Evolutionary conservation across 768 basidiomycete species (phyloP).

Genomic region (Mycena latifolia): DNA sequence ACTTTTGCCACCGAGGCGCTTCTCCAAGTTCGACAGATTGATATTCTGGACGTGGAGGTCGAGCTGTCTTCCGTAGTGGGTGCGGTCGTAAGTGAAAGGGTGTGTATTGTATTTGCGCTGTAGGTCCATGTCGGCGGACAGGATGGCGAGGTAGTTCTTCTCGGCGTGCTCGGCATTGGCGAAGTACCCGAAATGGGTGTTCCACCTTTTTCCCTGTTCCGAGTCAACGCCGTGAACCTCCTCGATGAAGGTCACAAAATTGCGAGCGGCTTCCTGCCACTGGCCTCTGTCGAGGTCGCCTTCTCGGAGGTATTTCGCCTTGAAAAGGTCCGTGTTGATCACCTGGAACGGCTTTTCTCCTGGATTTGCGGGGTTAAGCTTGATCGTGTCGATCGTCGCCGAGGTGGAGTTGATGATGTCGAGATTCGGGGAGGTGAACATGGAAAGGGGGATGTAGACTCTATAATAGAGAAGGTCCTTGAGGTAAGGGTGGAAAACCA

Average conservation of each 20-base stretch:
- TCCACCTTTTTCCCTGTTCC: not conserved
- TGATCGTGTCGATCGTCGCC: not conserved
- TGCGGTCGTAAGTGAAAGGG: not conserved
- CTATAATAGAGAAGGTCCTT: not conserved
- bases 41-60: not conserved
- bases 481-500: not conserved
- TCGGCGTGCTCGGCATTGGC: not conserved
- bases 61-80: not conserved
- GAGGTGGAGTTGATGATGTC: not conserved
- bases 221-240: not conserved
- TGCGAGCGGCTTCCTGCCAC: constrained; percentile 1
- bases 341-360: too few species aligned
- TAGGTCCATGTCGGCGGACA: not conserved
- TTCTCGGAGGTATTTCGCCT: not conserved
- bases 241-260: not conserved
- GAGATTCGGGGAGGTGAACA: constrained; percentile 18
- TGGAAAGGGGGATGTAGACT: constrained; percentile 6
- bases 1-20: not conserved
- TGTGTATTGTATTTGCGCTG: not conserved
- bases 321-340: not conserved
- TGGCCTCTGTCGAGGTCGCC: not conserved
- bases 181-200: constrained; percentile 16
- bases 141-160: constrained; percentile 4
- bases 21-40: not conserved
- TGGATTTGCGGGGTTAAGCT: not conserved